These are phyloP conservation scores for Hirschioporus abietinus DNA, from an alignment of 768 basidiomycete species.

Conservation along the genomic window DNA sequence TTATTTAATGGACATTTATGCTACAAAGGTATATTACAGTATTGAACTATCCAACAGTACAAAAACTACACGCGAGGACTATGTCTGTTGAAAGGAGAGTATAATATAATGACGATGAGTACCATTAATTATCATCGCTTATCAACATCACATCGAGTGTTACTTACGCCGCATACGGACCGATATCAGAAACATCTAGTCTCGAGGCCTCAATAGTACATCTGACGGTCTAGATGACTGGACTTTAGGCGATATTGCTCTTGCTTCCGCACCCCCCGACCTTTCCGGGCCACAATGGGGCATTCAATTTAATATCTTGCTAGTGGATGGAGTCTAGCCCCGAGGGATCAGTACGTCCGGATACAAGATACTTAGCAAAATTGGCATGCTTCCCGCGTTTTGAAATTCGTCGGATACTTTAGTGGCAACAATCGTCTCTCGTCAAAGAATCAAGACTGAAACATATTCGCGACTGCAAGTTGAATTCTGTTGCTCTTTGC, in stretches of 20 bases:
- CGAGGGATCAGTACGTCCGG: too few species aligned
- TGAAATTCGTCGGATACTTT: too few species aligned
- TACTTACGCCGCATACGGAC: neutral
- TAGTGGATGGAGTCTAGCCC: too few species aligned
- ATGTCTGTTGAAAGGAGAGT: neutral
- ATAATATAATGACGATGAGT: neutral
- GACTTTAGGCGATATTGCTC: neutral
- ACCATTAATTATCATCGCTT: too few species aligned
- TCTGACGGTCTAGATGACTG: neutral
- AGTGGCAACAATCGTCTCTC: too few species aligned
- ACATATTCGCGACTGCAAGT: too few species aligned
- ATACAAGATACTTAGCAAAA: too few species aligned
- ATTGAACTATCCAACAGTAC: neutral
- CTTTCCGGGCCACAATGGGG: neutral
- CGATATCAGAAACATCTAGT: neutral
- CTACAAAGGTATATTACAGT: neutral
- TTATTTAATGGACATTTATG: constrained; percentile 1
- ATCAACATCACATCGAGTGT: too few species aligned
- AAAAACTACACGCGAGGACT: neutral
- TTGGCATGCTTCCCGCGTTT: too few species aligned
- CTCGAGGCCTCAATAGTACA: neutral
- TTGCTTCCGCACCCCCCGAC: neutral
- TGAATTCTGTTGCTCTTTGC: too few species aligned
- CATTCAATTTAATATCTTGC: neutral
- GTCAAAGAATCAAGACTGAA: too few species aligned